phyloP scores from a whole-genome alignment of 176 grass and related monocot genomes.

The Areca catechu region DNA sequence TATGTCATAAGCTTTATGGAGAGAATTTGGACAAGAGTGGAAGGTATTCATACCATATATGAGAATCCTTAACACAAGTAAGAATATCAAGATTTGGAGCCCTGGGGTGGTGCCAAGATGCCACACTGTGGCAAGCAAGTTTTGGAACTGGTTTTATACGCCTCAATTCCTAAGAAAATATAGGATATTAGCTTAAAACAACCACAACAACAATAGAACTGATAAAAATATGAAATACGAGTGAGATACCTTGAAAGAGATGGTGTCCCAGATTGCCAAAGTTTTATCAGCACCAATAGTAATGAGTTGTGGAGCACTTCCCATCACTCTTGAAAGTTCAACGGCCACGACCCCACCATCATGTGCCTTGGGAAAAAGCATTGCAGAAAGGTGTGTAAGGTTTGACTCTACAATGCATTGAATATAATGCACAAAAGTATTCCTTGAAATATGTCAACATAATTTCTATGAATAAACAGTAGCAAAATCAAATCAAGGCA shows the following conservation, averaged over 20 bases:
- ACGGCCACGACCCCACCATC: slow-evolving; percentile 95
- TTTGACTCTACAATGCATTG: no score
- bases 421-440: no score
- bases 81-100: slow-evolving; percentile 99
- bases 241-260: slow-evolving; percentile 78
- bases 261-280: slow-evolving; percentile 96
- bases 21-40: neutral
- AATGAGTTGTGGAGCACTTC: slow-evolving; percentile 93
- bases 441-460: no score
- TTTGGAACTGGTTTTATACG: slow-evolving; percentile 94
- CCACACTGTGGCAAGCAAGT: slow-evolving; percentile 97
- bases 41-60: slow-evolving; percentile 76
- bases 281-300: slow-evolving; percentile 98
- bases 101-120: slow-evolving; percentile 98
- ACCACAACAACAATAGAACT: slow-evolving; percentile 1
- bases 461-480: no score
- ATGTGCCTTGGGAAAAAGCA: slow-evolving; percentile 47
- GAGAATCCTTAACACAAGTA: slow-evolving; percentile 98
- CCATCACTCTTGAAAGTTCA: slow-evolving; percentile 96
- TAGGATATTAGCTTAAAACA: slow-evolving; percentile 1
- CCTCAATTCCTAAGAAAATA: slow-evolving; percentile 72
- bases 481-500: no score
- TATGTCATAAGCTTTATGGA: neutral
- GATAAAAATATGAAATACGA: neutral
- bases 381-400: no score